phyloP scores from a whole-genome alignment of 2,329 filamentous ascomycete genomes.

The Diaporthe citrichinensis region DNA sequence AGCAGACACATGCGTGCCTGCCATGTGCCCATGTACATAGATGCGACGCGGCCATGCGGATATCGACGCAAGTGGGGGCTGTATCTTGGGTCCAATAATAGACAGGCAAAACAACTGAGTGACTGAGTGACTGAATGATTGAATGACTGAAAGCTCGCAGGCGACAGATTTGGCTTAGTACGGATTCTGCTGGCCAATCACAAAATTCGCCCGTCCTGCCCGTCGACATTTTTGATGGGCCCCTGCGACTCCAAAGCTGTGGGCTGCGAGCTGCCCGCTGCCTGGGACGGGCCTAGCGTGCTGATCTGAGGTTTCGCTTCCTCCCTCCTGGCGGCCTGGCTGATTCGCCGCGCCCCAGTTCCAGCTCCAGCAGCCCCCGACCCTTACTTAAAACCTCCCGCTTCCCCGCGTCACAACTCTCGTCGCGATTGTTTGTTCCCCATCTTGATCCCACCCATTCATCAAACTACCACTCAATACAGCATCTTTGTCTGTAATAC shows the following conservation, averaged over 20 bases:
- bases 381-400: constrained; percentile 41
- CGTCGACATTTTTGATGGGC: not conserved
- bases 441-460: constrained; percentile 36
- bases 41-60: not conserved
- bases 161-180: constrained; percentile 17
- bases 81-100: not conserved
- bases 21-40: no score
- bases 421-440: constrained; percentile 35
- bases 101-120: not conserved
- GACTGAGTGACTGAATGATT: not conserved
- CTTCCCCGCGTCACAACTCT: constrained; percentile 40
- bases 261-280: not conserved
- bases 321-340: constrained; percentile 18
- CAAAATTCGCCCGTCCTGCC: constrained; percentile 29
- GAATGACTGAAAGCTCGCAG: not conserved
- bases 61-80: not conserved
- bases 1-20: no score
- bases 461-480: constrained; percentile 44
- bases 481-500: constrained; percentile 30
- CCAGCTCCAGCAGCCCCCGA: constrained; percentile 18
- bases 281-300: constrained; percentile 29
- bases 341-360: constrained; percentile 34
- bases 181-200: not conserved
- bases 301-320: constrained; percentile 29
- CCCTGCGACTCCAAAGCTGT: not conserved